Conservation (phyloP, 2,329 filamentous ascomycete species). For the Pestalotiopsis fici region DNA sequence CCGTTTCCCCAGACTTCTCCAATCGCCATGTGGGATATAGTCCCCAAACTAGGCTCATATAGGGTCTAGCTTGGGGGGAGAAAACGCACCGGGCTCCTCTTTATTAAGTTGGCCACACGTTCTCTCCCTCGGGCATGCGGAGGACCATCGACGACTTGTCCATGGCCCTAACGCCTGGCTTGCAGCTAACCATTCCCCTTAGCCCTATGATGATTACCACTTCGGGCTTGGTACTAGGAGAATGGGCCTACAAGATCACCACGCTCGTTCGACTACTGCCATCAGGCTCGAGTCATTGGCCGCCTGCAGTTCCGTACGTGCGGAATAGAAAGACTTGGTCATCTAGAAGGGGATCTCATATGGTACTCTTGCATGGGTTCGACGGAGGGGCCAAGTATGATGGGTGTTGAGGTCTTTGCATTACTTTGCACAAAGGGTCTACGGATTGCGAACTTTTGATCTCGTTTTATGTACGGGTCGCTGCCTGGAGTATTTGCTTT, state of each 20-base stretch:
- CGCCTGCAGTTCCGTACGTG: not conserved
- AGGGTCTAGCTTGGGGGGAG: not conserved
- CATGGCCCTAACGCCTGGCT: not conserved
- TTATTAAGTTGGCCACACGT: not conserved
- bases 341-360: not conserved
- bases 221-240: not conserved
- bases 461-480: no score
- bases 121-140: slow-evolving; percentile 1
- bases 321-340: not conserved
- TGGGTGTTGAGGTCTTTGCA: not conserved
- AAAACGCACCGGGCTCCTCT: not conserved
- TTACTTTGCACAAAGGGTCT: not conserved
- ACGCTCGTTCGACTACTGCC: not conserved
- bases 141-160: not conserved
- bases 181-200: not conserved
- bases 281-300: not conserved
- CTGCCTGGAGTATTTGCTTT: no score
- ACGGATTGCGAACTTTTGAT: no score
- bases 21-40: not conserved
- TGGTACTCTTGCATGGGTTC: not conserved
- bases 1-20: not conserved
- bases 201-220: not conserved
- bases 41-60: not conserved
- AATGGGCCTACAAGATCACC: not conserved
- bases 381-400: not conserved